These are phyloP conservation scores for Annulohypoxylon maeteangense DNA, from an alignment of 495 filamentous ascomycete genomes.

Conservation along the genomic window DNA sequence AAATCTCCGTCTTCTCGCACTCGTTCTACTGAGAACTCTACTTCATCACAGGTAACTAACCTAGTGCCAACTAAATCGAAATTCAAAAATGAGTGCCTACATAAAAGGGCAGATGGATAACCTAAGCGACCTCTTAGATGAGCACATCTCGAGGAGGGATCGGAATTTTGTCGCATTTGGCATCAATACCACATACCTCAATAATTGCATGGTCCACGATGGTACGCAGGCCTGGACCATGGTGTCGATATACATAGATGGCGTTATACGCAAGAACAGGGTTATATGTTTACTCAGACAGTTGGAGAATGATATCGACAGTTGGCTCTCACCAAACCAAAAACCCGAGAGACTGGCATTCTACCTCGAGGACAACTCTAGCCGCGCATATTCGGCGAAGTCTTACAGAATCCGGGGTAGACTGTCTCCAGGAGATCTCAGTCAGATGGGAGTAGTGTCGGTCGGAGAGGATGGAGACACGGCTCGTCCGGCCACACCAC, in stretches of 20 bases:
- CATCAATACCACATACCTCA: neutral
- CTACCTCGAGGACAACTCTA: slow-evolving; percentile 20
- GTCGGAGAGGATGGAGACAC: slow-evolving; percentile 5
- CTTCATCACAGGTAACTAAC: too few species aligned
- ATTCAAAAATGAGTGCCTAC: too few species aligned
- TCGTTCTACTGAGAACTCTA: too few species aligned
- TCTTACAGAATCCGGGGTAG: slow-evolving; percentile 17
- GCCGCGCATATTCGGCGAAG: slow-evolving; percentile 13
- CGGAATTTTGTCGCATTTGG: slow-evolving; percentile 7
- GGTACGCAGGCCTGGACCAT: slow-evolving; percentile 6
- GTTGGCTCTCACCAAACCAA: slow-evolving; percentile 7
- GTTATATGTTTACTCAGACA: neutral
- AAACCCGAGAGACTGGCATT: slow-evolving; percentile 22
- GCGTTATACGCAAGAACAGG: neutral
- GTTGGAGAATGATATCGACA: slow-evolving; percentile 22
- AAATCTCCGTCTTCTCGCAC: too few species aligned
- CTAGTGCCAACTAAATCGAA: too few species aligned
- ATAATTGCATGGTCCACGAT: neutral
- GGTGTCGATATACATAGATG: slow-evolving; percentile 14
- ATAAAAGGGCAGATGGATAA: slow-evolving; percentile 11
- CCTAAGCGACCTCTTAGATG: slow-evolving; percentile 4
- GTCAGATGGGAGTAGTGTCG: neutral
- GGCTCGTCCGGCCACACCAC: slow-evolving; percentile 8
- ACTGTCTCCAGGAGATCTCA: slow-evolving; percentile 1
- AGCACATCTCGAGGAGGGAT: slow-evolving; percentile 10